Percentiles rank a stretch among this genome's conserved stretches.
Evolutionary conservation across 768 basidiomycete genomes (phyloP).

Genomic region (Phanerochaete sordida): DNA sequence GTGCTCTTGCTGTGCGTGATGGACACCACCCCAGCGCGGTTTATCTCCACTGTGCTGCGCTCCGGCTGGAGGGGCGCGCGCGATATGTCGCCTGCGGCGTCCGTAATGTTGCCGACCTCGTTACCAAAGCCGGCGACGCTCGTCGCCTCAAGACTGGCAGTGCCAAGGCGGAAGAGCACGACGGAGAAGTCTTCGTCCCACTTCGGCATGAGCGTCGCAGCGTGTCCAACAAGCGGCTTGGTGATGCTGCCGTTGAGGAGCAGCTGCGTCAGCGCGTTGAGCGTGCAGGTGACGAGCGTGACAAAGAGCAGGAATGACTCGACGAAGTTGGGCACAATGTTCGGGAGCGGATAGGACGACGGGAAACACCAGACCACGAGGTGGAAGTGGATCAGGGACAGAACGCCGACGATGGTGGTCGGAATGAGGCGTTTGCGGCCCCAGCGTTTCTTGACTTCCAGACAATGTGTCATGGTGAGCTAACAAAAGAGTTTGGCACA

Average conservation of each 20-base stretch:
- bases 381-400: conserved; percentile 68
- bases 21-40: conserved; percentile 39
- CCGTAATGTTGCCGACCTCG: conserved; percentile 57
- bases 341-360: conserved; percentile 62
- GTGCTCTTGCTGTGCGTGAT: conserved; percentile 27
- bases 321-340: conserved; percentile 70
- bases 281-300: conserved; percentile 53
- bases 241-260: conserved; percentile 57
- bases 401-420: conserved; percentile 55
- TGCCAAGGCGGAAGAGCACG: conserved; percentile 66
- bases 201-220: conserved; percentile 40
- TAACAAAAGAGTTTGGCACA: conserved; percentile 20
- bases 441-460: conserved; percentile 62
- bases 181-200: conserved; percentile 74
- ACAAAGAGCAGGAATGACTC: conserved; percentile 59
- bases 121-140: conserved; percentile 70
- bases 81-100: background rate
- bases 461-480: conserved; percentile 60
- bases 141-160: conserved; percentile 73
- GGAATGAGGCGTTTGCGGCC: conserved; percentile 69
- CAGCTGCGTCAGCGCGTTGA: conserved; percentile 65
- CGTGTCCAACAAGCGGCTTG: conserved; percentile 54
- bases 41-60: conserved; percentile 32
- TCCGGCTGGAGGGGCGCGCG: conserved; percentile 11
- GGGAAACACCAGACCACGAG: conserved; percentile 48